These are phyloP conservation scores for Fusarium paranaense DNA, from an alignment of 2,329 filamentous ascomycete species.

Conservation along the genomic window DNA sequence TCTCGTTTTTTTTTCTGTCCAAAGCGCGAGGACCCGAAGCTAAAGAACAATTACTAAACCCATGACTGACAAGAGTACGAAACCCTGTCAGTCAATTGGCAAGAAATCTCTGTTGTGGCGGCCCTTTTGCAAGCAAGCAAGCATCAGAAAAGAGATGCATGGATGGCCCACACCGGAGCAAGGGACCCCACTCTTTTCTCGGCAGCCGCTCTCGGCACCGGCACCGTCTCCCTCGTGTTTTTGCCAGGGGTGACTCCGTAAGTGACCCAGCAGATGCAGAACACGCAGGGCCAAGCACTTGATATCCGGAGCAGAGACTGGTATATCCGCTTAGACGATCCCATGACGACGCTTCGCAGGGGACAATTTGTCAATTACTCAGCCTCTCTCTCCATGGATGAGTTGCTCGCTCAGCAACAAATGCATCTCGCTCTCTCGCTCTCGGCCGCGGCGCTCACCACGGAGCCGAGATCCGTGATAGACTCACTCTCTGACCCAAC, in stretches of 20 bases:
- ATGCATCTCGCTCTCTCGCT: background rate
- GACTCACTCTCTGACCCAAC: background rate
- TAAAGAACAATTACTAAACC: constrained; percentile 27
- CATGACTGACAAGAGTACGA: background rate
- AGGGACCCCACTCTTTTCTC: constrained; percentile 21
- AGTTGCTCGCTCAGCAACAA: constrained; percentile 20
- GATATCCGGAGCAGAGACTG: constrained; percentile 25
- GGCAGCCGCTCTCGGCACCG: constrained; percentile 39
- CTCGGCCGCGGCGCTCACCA: constrained; percentile 17
- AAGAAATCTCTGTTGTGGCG: constrained; percentile 28
- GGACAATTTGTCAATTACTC: constrained; percentile 2
- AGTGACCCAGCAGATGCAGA: constrained; percentile 1
- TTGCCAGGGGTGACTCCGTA: background rate
- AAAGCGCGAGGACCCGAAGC: constrained; percentile 14
- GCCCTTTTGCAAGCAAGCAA: background rate
- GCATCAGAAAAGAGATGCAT: background rate
- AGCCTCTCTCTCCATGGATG: background rate
- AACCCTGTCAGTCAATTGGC: background rate
- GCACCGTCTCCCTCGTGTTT: constrained; percentile 12
- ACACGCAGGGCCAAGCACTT: constrained; percentile 1
- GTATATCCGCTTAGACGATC: constrained; percentile 24
- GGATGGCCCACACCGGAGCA: constrained; percentile 15
- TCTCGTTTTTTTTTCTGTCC: constrained; percentile 1
- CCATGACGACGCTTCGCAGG: constrained; percentile 1
- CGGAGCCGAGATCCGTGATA: constrained; percentile 32